Evolutionary conservation across 192 early-diverging fungal genomes (phyloP), one percentile per base, ranked within the genome.

Genomic region (Umbelopsis isabellina): DNA sequence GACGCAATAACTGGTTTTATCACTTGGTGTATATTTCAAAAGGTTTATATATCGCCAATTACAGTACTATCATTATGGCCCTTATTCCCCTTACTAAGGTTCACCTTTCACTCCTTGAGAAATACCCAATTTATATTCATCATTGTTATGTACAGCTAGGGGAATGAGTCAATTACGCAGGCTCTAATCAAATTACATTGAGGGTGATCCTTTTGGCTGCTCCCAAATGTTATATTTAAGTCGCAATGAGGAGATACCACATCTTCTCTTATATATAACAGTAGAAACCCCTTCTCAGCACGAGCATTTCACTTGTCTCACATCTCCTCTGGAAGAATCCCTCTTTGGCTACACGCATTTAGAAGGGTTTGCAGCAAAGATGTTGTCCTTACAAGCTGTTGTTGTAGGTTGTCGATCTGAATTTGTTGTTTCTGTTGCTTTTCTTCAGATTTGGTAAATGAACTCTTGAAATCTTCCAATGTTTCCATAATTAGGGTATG

Each of bases 111-210:
- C 55, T 52, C 55, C 30, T 61, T 61, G 55, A 10, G 16, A 61
- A 25, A 16, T 27, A 30, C 55, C 55, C 11, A 61, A 61, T 61
- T 61, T 61, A 61, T 55, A 61, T 61, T 61, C 55, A 61, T 61
- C 55, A 61, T 61, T 61, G 55, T 61, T 61, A 61, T 61, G 25
- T 61, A 61, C 55, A 61, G 33, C 37, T 61, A 61, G 55, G 55
- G 51, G 55, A 61, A 35, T 4, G 33, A 18, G 27, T 61, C 55
- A 61, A 61, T 61, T 61, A 61, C 30, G 33, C 27, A 33, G 11
- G 18, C 7, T 18, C 18, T 61, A 2, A 30, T 7, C 33, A 30
- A 11, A 35, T 16, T 61, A 23, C 51, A 52, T 13, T 22, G 21
- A 21, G 51, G 23, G 3, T 9, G 23, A 1, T 55, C 12, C 18